Conservation (phyloP, 139 green algal species). For the Picochlorum costavermella region DNA sequence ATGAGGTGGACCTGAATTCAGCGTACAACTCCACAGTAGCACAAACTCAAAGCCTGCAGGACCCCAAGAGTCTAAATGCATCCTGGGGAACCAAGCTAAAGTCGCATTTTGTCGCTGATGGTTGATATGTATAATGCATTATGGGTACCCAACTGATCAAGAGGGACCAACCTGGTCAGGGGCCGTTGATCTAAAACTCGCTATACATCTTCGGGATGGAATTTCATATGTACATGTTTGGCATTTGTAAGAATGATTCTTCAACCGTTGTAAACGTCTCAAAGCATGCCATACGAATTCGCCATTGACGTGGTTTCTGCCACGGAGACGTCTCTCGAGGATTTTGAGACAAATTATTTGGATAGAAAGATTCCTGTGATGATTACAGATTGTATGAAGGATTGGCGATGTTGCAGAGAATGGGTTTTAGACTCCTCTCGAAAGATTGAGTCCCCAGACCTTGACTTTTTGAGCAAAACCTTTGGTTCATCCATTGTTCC, state of each 20-base stretch:
- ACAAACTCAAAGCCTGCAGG: neutral
- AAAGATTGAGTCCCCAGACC: neutral
- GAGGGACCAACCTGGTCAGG: no score
- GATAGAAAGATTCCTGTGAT: slow-evolving; percentile 18
- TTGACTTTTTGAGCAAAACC: neutral
- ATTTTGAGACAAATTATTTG: slow-evolving; percentile 22
- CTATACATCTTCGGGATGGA: no score
- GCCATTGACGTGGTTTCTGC: neutral
- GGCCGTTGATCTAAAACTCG: no score
- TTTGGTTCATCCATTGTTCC: neutral
- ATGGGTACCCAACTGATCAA: no score
- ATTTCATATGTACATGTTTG: no score
- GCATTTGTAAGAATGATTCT: no score
- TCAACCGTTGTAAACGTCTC: no score
- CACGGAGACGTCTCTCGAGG: neutral
- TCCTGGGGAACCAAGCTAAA: neutral
- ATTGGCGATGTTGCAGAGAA: slow-evolving; percentile 12
- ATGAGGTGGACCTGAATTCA: neutral
- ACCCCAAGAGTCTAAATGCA: neutral
- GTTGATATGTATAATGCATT: neutral
- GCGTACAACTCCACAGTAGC: slow-evolving; percentile 4
- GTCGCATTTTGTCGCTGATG: neutral
- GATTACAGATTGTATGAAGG: slow-evolving; percentile 5
- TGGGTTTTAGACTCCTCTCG: neutral
- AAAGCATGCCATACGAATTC: neutral